These are phyloP conservation scores for Malus hybrid DNA, from an alignment of 331 rosid genomes.

Conservation along the genomic window DNA sequence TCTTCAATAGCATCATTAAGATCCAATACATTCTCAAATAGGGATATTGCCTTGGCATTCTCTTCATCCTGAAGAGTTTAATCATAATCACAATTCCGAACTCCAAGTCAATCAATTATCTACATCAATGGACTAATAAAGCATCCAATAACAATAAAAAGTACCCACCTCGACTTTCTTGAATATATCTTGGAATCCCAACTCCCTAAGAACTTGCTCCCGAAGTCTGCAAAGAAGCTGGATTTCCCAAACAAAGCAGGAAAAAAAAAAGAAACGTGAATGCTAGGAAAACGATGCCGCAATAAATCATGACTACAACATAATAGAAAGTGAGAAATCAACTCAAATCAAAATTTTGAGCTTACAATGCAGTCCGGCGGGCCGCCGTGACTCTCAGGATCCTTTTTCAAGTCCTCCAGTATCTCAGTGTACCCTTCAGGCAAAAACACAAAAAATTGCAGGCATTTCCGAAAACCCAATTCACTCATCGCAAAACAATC, in stretches of 20 bases:
- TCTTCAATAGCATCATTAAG: slow-evolving; percentile 84
- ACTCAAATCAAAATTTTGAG: too few species aligned
- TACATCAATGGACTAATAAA: not conserved
- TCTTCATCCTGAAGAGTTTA: slow-evolving; percentile 69
- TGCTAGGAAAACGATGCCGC: too few species aligned
- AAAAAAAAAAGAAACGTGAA: not conserved
- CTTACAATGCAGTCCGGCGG: too few species aligned
- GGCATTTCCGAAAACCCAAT: too few species aligned
- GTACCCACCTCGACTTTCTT: slow-evolving; percentile 71
- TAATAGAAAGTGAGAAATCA: not conserved
- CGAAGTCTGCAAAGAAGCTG: slow-evolving; percentile 90
- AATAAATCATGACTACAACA: not conserved
- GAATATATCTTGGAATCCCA: slow-evolving; percentile 90
- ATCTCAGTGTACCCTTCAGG: too few species aligned
- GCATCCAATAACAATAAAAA: not conserved
- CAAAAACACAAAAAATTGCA: too few species aligned
- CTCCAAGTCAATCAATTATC: not conserved
- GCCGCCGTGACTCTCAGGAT: too few species aligned
- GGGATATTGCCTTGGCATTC: slow-evolving; percentile 76
- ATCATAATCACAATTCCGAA: not conserved
- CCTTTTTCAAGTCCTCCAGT: too few species aligned
- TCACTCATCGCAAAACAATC: too few species aligned
- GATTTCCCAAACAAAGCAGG: not conserved
- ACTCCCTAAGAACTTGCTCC: slow-evolving; percentile 72
- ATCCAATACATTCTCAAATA: slow-evolving; percentile 57